Percentiles rank a stretch among this genome's conserved stretches.
Conservation (phyloP, 2,329 filamentous ascomycete genomes). For the Monosporascus sp. region DNA sequence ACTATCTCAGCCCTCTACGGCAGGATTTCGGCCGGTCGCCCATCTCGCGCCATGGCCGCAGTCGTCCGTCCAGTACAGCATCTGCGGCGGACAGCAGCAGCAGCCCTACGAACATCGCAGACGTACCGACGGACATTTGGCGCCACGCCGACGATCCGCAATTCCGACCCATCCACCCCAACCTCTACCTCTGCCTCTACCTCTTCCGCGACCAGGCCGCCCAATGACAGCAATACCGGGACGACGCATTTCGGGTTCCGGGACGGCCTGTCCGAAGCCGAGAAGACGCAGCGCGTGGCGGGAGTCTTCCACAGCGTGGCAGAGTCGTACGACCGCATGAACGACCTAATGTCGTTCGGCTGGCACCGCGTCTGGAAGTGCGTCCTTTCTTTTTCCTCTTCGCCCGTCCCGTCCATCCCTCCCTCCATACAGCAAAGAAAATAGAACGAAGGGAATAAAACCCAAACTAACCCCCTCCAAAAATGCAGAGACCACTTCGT, state of each 20-base stretch:
- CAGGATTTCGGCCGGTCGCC: background rate
- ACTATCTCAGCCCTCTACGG: background rate
- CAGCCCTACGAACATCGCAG: background rate
- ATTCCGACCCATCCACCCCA: conserved; percentile 13
- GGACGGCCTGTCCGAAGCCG: conserved; percentile 66
- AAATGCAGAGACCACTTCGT: conserved; percentile 78
- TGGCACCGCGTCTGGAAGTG: conserved; percentile 93
- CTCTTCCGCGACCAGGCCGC: conserved; percentile 11
- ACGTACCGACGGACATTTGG: conserved; percentile 9
- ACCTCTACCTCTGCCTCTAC: conserved; percentile 1
- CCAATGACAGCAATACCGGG: conserved; percentile 10
- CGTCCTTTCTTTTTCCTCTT: conserved; percentile 19
- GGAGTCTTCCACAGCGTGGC: conserved; percentile 94
- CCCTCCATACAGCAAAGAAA: background rate
- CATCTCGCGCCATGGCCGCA: conserved; percentile 1
- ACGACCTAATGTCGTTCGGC: conserved; percentile 97
- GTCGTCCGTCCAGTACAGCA: background rate
- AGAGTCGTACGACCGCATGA: conserved; percentile 94
- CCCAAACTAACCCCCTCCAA: conserved; percentile 1
- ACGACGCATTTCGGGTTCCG: conserved; percentile 90
- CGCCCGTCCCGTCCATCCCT: background rate
- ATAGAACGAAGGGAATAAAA: background rate
- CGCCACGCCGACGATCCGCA: conserved; percentile 14
- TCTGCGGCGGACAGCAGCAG: background rate
- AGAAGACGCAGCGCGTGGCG: conserved; percentile 70